These are phyloP conservation scores for Phytopythium delawarense DNA, from an alignment of 352 stramenopile species.

Conservation along the genomic window DNA sequence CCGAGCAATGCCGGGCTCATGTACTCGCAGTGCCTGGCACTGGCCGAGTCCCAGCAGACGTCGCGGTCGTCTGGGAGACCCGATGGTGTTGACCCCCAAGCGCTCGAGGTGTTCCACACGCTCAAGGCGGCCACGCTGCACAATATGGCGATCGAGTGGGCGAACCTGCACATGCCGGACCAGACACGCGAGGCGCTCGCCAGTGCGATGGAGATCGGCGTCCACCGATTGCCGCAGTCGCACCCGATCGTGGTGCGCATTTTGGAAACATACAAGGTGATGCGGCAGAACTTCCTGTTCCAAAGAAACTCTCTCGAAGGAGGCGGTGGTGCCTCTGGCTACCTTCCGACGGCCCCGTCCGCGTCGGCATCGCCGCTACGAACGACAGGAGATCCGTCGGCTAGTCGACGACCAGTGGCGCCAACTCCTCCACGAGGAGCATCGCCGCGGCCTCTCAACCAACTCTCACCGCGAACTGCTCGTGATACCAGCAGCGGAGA, in stretches of 20 bases:
- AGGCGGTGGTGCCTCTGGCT: not conserved
- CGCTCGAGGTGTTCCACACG: slow-evolving; percentile 38
- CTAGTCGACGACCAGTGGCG: slow-evolving; percentile 5
- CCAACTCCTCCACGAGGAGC: slow-evolving; percentile 14
- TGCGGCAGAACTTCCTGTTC: slow-evolving; percentile 65
- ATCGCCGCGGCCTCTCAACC: slow-evolving; percentile 10
- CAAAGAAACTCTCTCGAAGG: slow-evolving; percentile 14
- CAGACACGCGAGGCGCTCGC: slow-evolving; percentile 52
- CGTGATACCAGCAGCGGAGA: not conserved
- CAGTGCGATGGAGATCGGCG: slow-evolving; percentile 58
- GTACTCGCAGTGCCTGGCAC: slow-evolving; percentile 51
- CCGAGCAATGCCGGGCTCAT: slow-evolving; percentile 58
- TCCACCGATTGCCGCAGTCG: slow-evolving; percentile 41
- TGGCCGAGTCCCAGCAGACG: slow-evolving; percentile 28
- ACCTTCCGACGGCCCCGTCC: slow-evolving; percentile 4
- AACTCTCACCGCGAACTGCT: not conserved
- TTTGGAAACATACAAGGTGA: slow-evolving; percentile 65
- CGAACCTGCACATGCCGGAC: slow-evolving; percentile 56
- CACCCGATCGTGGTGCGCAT: slow-evolving; percentile 54
- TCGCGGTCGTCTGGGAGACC: not conserved
- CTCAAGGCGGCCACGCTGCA: slow-evolving; percentile 57
- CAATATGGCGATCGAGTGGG: slow-evolving; percentile 73
- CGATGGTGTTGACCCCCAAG: slow-evolving; percentile 9
- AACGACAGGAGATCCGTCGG: slow-evolving; percentile 8
- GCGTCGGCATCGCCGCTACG: not conserved